phyloP scores from a whole-genome alignment of 2,329 filamentous ascomycete genomes.

The Fusarium sp. region DNA sequence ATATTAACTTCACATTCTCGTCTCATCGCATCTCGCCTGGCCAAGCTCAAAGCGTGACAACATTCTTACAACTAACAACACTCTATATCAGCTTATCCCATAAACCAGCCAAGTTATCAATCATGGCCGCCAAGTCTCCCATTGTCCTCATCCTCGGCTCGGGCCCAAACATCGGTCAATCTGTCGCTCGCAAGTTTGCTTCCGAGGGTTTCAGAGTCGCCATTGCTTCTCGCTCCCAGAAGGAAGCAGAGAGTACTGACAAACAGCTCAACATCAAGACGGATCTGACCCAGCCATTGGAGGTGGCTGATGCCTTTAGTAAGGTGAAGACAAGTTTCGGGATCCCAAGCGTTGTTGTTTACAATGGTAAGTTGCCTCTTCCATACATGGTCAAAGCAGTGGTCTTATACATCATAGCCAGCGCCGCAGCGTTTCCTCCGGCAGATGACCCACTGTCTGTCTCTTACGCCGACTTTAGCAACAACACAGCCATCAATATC shows the following conservation, averaged over 20 bases:
- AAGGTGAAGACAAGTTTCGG: constrained; percentile 30
- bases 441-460: constrained; percentile 21
- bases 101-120: fast-evolving
- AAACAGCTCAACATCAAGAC: constrained; percentile 47
- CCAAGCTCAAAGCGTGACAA: neutral
- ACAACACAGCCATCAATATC: constrained; percentile 12
- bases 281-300: constrained; percentile 48
- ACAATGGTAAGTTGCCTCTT: neutral
- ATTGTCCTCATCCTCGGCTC: constrained; percentile 41
- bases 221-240: constrained; percentile 35
- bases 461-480: constrained; percentile 11
- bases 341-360: constrained; percentile 28
- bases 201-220: constrained; percentile 40
- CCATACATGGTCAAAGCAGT: fast-evolving
- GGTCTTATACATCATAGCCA: neutral
- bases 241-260: constrained; percentile 31
- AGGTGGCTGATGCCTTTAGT: constrained; percentile 20
- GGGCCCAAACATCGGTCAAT: constrained; percentile 38
- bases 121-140: constrained; percentile 4
- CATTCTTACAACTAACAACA: fast-evolving
- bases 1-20: fast-evolving
- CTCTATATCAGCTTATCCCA: neutral
- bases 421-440: constrained; percentile 1
- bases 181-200: constrained; percentile 36
- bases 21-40: neutral